phyloP scores from a whole-genome alignment of 306 rosid species.

The Vicia sativa region DNA sequence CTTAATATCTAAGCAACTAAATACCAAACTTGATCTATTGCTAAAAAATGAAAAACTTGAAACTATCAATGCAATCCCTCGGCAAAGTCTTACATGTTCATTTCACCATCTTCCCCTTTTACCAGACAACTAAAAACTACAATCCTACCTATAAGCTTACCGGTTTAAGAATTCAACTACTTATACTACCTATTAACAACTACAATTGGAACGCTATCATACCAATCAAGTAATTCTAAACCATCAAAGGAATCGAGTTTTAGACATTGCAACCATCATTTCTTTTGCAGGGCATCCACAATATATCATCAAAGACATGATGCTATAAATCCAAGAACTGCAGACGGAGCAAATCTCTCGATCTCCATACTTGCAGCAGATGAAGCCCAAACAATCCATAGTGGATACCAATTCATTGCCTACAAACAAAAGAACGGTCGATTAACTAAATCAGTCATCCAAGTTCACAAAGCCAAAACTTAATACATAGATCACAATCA shows the following conservation, averaged over 20 bases:
- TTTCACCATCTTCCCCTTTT: constrained; percentile 28
- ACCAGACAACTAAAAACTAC: constrained; percentile 35
- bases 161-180: constrained; percentile 15
- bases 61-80: constrained; percentile 34
- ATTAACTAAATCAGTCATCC: constrained; percentile 37
- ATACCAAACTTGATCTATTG: constrained; percentile 28
- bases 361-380: constrained; percentile 55
- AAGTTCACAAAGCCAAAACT: constrained; percentile 28
- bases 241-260: constrained; percentile 52
- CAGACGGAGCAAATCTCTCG: constrained; percentile 47
- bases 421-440: constrained; percentile 48
- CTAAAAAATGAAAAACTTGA: constrained; percentile 25
- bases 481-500: constrained; percentile 17
- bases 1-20: constrained; percentile 23
- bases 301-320: constrained; percentile 47
- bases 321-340: constrained; percentile 47
- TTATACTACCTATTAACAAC: constrained; percentile 33
- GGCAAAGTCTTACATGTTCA: constrained; percentile 26
- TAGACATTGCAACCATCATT: constrained; percentile 48
- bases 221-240: constrained; percentile 34
- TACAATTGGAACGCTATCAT: constrained; percentile 34
- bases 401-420: constrained; percentile 45
- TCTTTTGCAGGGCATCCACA: constrained; percentile 42
- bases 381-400: constrained; percentile 53
- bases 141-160: constrained; percentile 28